Percentiles rank a stretch among this genome's conserved stretches.
Evolutionary conservation across 2,329 filamentous ascomycete species (phyloP).

Genomic region (Pseudocercospora eumusae): DNA sequence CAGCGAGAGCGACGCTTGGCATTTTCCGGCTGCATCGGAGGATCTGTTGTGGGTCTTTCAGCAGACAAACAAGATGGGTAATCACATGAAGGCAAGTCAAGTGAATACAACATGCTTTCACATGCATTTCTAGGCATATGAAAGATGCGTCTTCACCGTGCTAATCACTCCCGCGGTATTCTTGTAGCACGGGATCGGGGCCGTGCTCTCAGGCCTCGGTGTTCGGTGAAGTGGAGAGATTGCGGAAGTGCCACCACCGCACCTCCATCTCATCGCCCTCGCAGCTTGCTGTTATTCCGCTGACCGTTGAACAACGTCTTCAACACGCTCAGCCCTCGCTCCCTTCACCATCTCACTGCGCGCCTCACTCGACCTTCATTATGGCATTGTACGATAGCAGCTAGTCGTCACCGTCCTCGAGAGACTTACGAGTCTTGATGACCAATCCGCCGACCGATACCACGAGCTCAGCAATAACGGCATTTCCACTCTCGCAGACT

Average conservation of each 20-base stretch:
- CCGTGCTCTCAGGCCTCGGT: constrained; percentile 3
- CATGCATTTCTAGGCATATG: no score
- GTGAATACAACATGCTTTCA: background rate
- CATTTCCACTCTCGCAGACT: background rate
- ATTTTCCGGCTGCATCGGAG: background rate
- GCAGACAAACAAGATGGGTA: background rate
- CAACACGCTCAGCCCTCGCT: constrained; percentile 5
- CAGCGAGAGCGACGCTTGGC: background rate
- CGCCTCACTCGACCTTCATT: constrained; percentile 15
- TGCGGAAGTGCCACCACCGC: background rate
- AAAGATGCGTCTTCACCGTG: background rate
- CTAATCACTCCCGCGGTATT: background rate
- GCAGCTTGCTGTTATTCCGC: background rate
- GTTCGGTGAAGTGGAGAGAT: background rate
- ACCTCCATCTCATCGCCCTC: background rate
- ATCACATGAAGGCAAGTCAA: background rate
- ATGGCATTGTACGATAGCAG: constrained; percentile 34
- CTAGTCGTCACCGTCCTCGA: constrained; percentile 22
- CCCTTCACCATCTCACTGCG: background rate
- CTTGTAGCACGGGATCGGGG: background rate
- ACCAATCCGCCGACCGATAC: constrained; percentile 8
- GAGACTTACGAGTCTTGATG: constrained; percentile 22
- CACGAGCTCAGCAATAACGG: background rate
- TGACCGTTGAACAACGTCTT: constrained; percentile 12
- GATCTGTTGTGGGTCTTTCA: background rate